These are phyloP conservation scores for Pseudotulostoma volvatum DNA, from an alignment of 495 filamentous ascomycete genomes.

Conservation along the genomic window DNA sequence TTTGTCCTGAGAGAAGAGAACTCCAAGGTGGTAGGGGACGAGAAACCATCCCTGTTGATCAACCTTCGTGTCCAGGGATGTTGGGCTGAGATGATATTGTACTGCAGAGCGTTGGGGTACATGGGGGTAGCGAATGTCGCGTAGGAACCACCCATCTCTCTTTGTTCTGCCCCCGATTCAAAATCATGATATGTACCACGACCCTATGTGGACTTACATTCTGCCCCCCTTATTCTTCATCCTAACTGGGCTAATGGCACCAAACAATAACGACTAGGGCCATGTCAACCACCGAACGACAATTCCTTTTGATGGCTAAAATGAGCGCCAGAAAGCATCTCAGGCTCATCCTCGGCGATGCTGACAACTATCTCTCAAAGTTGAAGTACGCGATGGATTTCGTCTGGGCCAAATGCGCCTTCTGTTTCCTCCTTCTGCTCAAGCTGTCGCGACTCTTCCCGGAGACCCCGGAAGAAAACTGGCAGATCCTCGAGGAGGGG, in stretches of 20 bases:
- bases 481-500: slow-evolving; percentile 26
- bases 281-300: slow-evolving; percentile 26
- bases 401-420: slow-evolving; percentile 40
- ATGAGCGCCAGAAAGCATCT: slow-evolving; percentile 33
- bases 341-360: slow-evolving; percentile 23
- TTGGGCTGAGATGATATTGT: slow-evolving; percentile 33
- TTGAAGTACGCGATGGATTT: slow-evolving; percentile 39
- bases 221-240: too few species aligned
- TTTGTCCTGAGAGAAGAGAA: too few species aligned
- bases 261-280: too few species aligned
- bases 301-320: slow-evolving; percentile 30
- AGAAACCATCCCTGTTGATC: slow-evolving; percentile 21
- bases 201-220: not conserved
- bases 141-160: slow-evolving; percentile 5
- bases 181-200: too few species aligned
- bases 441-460: slow-evolving; percentile 34
- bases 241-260: too few species aligned
- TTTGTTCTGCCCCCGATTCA: not conserved
- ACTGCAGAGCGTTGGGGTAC: slow-evolving; percentile 31
- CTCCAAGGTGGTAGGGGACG: slow-evolving; percentile 12
- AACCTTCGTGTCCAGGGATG: slow-evolving; percentile 28
- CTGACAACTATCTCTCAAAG: slow-evolving; percentile 29
- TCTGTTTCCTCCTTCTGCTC: slow-evolving; percentile 34
- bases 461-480: slow-evolving; percentile 22
- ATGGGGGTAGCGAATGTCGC: slow-evolving; percentile 34